phyloP scores from a whole-genome alignment of 2,329 filamentous ascomycete genomes.

The Simplicillium aogashimaense region DNA sequence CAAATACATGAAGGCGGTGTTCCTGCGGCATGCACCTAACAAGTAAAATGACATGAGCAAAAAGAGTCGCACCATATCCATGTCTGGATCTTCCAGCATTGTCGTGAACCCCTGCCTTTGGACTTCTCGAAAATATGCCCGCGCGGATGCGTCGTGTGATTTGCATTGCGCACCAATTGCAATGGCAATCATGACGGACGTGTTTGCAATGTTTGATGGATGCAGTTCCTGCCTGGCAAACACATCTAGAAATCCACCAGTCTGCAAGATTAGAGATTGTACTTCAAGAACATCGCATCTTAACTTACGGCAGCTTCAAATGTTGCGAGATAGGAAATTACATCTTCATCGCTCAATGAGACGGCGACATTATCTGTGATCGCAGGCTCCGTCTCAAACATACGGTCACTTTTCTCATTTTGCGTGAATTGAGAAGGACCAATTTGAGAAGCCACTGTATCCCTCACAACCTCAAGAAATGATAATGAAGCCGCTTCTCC shows the following conservation, averaged over 20 bases:
- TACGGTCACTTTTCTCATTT: constrained; percentile 36
- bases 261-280: background rate
- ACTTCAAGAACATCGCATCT: too few species aligned
- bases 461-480: constrained; percentile 42
- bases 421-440: constrained; percentile 45
- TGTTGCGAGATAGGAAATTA: background rate
- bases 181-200: constrained; percentile 17
- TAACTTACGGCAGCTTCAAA: constrained; percentile 2
- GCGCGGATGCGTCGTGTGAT: constrained; percentile 17
- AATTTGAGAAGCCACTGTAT: constrained; percentile 36
- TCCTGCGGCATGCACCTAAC: constrained; percentile 46
- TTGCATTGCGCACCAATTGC: constrained; percentile 42
- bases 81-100: constrained; percentile 42
- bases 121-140: constrained; percentile 34
- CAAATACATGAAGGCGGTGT: constrained; percentile 54
- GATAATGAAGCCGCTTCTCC: constrained; percentile 43
- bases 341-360: constrained; percentile 2
- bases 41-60: constrained; percentile 50
- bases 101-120: constrained; percentile 36
- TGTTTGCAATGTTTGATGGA: constrained; percentile 1
- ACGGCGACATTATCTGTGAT: background rate
- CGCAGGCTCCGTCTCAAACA: constrained; percentile 35
- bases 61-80: constrained; percentile 41
- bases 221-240: constrained; percentile 1
- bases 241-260: constrained; percentile 5